Evolutionary conservation across 169 alveolate species (phyloP).

Genomic region (Blepharisma undulans): DNA sequence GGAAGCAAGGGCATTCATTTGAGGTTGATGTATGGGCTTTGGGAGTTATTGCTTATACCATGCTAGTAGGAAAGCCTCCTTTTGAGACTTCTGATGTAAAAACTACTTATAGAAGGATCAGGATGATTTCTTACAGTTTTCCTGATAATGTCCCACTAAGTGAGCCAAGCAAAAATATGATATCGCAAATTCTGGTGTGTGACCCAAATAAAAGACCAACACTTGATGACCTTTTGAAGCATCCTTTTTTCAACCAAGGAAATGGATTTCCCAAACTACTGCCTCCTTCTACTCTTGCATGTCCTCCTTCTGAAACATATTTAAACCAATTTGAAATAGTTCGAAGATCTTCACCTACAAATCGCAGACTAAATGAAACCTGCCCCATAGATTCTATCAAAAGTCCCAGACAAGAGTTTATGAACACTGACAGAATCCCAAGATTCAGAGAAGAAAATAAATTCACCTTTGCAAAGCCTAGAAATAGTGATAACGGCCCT

Average conservation of each 20-base stretch:
- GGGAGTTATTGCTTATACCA: conserved; percentile 85
- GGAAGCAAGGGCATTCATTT: conserved; percentile 72
- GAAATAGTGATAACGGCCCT: conserved; percentile 44
- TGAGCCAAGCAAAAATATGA: conserved; percentile 73
- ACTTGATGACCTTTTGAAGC: conserved; percentile 74
- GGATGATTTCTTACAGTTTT: conserved; percentile 77
- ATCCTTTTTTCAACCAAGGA: conserved; percentile 71
- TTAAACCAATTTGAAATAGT: conserved; percentile 46
- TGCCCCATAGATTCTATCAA: background rate
- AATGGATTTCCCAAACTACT: conserved; percentile 67
- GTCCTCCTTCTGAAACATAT: conserved; percentile 78
- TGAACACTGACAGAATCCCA: background rate
- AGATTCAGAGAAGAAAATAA: background rate
- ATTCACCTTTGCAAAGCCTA: background rate
- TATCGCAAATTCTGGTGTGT: conserved; percentile 74
- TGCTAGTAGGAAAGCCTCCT: conserved; percentile 84
- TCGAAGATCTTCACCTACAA: background rate
- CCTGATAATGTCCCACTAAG: conserved; percentile 79
- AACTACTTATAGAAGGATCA: conserved; percentile 83
- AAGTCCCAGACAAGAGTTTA: background rate
- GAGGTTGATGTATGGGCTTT: conserved; percentile 86
- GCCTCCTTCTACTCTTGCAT: conserved; percentile 74
- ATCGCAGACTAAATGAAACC: background rate
- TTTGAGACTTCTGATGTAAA: conserved; percentile 86
- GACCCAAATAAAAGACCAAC: conserved; percentile 84